A percentile compares a stretch with the other conserved stretches of the same genome.
phyloP scores from a whole-genome alignment of 2,329 filamentous ascomycete genomes.

The Neonectria faginata region DNA sequence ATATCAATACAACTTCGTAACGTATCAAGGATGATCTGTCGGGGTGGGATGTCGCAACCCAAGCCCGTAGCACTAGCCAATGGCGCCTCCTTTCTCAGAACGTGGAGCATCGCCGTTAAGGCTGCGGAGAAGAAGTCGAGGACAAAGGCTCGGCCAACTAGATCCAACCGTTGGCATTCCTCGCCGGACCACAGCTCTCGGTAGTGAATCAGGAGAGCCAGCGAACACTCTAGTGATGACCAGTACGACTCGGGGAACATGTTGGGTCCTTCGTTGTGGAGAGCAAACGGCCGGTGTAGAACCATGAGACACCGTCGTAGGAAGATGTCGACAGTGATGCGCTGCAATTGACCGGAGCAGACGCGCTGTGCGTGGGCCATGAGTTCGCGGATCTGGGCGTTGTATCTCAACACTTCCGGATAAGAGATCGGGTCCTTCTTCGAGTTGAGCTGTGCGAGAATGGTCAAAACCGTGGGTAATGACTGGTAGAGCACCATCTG shows the following conservation, averaged over 20 bases:
- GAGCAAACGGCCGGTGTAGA: slow-evolving; percentile 51
- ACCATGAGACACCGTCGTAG: slow-evolving; percentile 52
- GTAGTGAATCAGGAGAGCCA: slow-evolving; percentile 52
- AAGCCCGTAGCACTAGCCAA: slow-evolving; percentile 44
- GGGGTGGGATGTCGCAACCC: slow-evolving; percentile 48
- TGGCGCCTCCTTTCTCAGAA: slow-evolving; percentile 51
- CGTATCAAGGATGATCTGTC: slow-evolving; percentile 52
- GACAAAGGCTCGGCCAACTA: slow-evolving; percentile 51
- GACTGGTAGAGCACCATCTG: slow-evolving; percentile 50
- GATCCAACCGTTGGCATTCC: slow-evolving; percentile 41
- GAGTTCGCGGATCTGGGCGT: slow-evolving; percentile 48
- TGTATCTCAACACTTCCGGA: slow-evolving; percentile 50
- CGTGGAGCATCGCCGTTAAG: slow-evolving; percentile 50
- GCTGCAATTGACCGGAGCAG: slow-evolving; percentile 47
- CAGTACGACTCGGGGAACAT: slow-evolving; percentile 53
- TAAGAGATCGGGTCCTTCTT: slow-evolving; percentile 49
- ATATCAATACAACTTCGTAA: slow-evolving; percentile 51
- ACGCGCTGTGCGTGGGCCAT: slow-evolving; percentile 48
- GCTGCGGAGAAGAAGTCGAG: slow-evolving; percentile 53
- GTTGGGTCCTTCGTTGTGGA: slow-evolving; percentile 49
- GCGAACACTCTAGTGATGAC: slow-evolving; percentile 52
- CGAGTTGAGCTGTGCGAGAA: slow-evolving; percentile 50
- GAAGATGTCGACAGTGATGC: slow-evolving; percentile 51
- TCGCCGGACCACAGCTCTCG: slow-evolving; percentile 51
- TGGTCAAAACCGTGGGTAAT: slow-evolving; percentile 47